Evolutionary conservation across 768 basidiomycete genomes (phyloP).

Genomic region (Termitomyces sp.): DNA sequence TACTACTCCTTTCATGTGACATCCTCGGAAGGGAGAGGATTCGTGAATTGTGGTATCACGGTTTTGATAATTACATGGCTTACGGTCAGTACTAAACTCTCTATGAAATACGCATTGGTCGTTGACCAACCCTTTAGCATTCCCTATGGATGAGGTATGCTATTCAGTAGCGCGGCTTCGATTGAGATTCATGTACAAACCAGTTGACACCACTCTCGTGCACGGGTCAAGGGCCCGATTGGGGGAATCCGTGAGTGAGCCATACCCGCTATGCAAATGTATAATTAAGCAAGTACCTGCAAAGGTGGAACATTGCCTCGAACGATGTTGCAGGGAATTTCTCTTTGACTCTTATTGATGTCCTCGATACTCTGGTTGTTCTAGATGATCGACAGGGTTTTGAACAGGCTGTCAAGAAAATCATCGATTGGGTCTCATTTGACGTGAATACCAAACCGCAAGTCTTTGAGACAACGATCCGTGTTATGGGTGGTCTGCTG

Average conservation of each 20-base stretch:
- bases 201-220: conserved; percentile 91
- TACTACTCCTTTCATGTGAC: neutral
- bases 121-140: conserved; percentile 45
- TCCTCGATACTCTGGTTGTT: conserved; percentile 89
- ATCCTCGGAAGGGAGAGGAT: conserved; percentile 53
- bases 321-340: conserved; percentile 97
- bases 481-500: conserved; percentile 86
- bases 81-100: conserved; percentile 46
- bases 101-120: neutral
- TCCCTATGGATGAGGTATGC: conserved; percentile 78
- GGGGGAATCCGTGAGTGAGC: conserved; percentile 68
- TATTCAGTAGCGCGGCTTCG: neutral
- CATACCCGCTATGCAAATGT: neutral
- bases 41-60: conserved; percentile 86
- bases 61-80: conserved; percentile 85
- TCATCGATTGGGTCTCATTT: conserved; percentile 83
- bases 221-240: conserved; percentile 82
- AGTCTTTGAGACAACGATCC: conserved; percentile 96
- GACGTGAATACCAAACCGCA: conserved; percentile 96
- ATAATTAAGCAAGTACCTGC: neutral
- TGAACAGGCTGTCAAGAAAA: conserved; percentile 77
- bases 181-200: conserved; percentile 4
- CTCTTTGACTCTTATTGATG: conserved; percentile 78
- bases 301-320: conserved; percentile 54
- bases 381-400: conserved; percentile 76